Evolutionary conservation across 139 green algal species (phyloP).

Genomic region (Limnomonas spitsbergensis): DNA sequence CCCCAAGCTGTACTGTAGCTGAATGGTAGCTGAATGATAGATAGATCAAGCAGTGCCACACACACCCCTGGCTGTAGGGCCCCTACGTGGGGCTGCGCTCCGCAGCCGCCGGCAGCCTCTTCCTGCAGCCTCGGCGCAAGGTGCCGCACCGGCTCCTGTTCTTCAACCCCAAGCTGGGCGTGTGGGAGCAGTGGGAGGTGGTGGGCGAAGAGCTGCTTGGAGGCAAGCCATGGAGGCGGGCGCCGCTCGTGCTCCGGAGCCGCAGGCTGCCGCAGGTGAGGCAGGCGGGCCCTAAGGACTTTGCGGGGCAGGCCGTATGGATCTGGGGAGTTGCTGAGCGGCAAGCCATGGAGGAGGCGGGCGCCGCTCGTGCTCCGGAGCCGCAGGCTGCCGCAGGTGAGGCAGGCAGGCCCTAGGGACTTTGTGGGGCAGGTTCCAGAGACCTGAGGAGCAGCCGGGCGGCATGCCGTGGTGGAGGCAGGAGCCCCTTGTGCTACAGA

Average conservation of each 20-base stretch:
- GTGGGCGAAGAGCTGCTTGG: constrained; percentile 1
- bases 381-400: not conserved
- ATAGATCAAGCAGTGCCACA: too few species aligned
- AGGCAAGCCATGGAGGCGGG: not conserved
- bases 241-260: not conserved
- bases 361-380: not conserved
- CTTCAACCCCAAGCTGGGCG: constrained; percentile 65
- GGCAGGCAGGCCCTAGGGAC: not conserved
- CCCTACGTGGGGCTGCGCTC: constrained; percentile 63
- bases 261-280: not conserved
- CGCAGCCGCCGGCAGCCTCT: constrained; percentile 46
- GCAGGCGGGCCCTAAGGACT: not conserved
- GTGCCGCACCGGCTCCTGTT: constrained; percentile 60
- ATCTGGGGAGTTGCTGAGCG: not conserved
- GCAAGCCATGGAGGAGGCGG: not conserved
- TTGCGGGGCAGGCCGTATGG: not conserved
- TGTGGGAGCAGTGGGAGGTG: constrained; percentile 76
- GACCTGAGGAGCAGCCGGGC: not conserved
- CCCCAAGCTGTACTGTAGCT: too few species aligned
- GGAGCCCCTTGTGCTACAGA: not conserved
- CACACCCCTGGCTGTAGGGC: too few species aligned
- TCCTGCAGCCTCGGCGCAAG: constrained; percentile 65
- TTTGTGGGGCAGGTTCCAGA: not conserved
- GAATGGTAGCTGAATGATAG: too few species aligned
- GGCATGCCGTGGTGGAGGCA: not conserved